Evolutionary conservation across 2,329 filamentous ascomycete genomes (phyloP).

Genomic region (Geosmithia putterillii): DNA sequence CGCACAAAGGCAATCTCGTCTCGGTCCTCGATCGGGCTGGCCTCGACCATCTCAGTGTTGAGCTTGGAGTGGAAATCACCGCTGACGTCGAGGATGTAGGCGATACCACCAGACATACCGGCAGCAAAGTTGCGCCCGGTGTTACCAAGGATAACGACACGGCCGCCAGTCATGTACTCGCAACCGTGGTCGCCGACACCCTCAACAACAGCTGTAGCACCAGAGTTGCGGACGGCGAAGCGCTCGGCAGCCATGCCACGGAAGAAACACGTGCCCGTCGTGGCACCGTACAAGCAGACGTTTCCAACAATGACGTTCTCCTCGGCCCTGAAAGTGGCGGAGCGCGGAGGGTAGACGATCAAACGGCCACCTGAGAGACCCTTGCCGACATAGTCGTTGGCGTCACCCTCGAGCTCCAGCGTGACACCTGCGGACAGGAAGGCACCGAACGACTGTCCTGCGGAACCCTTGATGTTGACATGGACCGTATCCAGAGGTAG

Average conservation of each 20-base stretch:
- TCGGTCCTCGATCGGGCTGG: constrained; percentile 71
- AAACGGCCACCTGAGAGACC: constrained; percentile 85
- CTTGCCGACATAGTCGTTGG: constrained; percentile 96
- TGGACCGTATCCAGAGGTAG: constrained; percentile 89
- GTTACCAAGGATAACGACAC: constrained; percentile 72
- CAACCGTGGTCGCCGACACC: constrained; percentile 93
- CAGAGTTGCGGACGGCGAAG: constrained; percentile 93
- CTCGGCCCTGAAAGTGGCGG: constrained; percentile 87
- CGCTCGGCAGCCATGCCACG: constrained; percentile 91
- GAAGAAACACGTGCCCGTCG: constrained; percentile 87
- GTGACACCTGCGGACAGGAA: constrained; percentile 90
- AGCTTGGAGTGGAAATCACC: constrained; percentile 86
- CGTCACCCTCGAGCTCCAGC: constrained; percentile 86
- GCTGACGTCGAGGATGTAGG: constrained; percentile 83
- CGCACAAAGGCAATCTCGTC: constrained; percentile 82
- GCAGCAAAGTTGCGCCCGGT: constrained; percentile 96
- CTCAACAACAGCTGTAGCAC: constrained; percentile 90
- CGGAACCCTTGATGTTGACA: constrained; percentile 91
- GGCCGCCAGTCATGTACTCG: constrained; percentile 98
- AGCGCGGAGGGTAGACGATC: constrained; percentile 85
- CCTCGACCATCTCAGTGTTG: constrained; percentile 96
- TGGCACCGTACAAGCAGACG: constrained; percentile 90
- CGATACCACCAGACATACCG: constrained; percentile 97
- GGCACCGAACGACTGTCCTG: constrained; percentile 92
- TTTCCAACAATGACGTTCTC: constrained; percentile 93